These are phyloP conservation scores for Mycena albidolilacea DNA, from an alignment of 768 basidiomycete species.

Conservation along the genomic window DNA sequence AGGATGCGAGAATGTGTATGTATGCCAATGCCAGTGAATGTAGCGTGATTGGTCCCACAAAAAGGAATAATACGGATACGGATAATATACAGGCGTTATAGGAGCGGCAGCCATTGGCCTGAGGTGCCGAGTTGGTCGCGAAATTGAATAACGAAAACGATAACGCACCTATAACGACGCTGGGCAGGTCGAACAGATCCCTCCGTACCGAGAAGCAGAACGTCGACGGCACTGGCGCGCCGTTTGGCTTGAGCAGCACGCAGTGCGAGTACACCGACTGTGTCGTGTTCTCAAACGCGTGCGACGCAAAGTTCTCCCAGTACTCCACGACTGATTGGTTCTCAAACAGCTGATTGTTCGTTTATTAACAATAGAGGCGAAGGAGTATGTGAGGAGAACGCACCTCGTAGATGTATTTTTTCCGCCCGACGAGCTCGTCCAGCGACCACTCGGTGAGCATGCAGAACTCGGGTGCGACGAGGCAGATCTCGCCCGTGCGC, in stretches of 20 bases:
- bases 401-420: conserved; percentile 80
- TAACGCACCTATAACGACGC: conserved; percentile 85
- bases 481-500: conserved; percentile 96
- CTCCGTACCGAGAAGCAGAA: conserved; percentile 97
- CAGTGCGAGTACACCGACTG: conserved; percentile 96
- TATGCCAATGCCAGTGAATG: conserved; percentile 2
- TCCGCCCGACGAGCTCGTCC: conserved; percentile 79
- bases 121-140: background rate
- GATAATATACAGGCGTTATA: conserved; percentile 58
- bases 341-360: conserved; percentile 82
- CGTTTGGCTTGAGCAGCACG: conserved; percentile 87
- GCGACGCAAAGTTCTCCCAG: conserved; percentile 96
- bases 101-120: conserved; percentile 92
- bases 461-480: conserved; percentile 96
- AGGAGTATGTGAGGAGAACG: conserved; percentile 2
- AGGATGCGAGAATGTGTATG: conserved; percentile 12
- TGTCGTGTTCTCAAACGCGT: conserved; percentile 98
- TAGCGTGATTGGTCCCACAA: conserved; percentile 11
- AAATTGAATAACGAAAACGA: background rate
- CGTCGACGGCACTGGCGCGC: conserved; percentile 89
- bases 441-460: conserved; percentile 93
- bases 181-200: conserved; percentile 92
- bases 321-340: conserved; percentile 96
- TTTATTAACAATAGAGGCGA: background rate
- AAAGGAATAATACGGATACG: conserved; percentile 23